These are phyloP conservation scores for Citrus australasica DNA, from an alignment of 345 rosid genomes.

Conservation along the genomic window DNA sequence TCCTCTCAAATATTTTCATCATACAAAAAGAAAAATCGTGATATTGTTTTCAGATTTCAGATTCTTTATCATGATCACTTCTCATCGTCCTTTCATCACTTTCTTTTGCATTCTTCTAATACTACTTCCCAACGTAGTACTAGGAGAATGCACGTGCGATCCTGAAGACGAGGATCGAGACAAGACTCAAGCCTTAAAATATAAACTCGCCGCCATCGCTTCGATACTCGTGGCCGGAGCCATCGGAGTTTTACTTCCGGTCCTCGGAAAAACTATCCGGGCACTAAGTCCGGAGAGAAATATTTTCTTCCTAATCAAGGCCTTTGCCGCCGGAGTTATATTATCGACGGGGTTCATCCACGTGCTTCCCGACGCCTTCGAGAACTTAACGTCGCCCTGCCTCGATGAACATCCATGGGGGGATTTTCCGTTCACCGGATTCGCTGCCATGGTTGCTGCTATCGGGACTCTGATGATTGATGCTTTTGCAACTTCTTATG, in stretches of 20 bases:
- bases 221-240: constrained; percentile 46
- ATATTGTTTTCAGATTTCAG: too few relatives aligned
- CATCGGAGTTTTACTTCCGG: constrained; percentile 48
- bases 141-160: constrained; percentile 29
- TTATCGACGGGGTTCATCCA: constrained; percentile 49
- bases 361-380: constrained; percentile 50
- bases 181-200: constrained; percentile 23
- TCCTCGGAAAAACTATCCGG: constrained; percentile 32
- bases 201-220: constrained; percentile 42
- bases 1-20: not conserved
- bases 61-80: not conserved
- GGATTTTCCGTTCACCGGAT: constrained; percentile 44
- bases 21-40: not conserved
- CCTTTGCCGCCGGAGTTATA: constrained; percentile 58
- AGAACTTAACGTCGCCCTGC: constrained; percentile 43
- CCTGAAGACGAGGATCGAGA: not conserved
- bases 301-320: constrained; percentile 43
- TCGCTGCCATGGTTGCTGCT: constrained; percentile 44
- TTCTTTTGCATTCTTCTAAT: not conserved
- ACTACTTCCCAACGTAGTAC: constrained; percentile 3
- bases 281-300: constrained; percentile 39
- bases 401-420: constrained; percentile 43
- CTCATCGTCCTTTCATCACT: not conserved
- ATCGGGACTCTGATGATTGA: constrained; percentile 51
- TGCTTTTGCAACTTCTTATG: constrained; percentile 41